Evolutionary conservation across 805 yeast species (phyloP).

Genomic region (Helenozyma baotianmanensis): DNA sequence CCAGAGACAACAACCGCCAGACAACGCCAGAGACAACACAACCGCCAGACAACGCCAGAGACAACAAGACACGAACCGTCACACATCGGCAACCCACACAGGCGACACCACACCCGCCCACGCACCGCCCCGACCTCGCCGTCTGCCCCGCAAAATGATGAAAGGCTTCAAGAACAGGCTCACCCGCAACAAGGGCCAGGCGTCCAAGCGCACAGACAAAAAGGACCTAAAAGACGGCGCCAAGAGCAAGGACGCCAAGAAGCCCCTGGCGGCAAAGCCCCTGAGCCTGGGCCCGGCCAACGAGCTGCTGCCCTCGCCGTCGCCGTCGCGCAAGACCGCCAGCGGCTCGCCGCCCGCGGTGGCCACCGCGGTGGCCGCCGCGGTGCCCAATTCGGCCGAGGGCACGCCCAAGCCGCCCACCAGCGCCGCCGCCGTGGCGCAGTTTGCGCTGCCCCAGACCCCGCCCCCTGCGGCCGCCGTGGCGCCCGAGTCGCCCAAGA

Average conservation of each 20-base stretch:
- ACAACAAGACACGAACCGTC: no score
- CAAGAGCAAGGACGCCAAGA: constrained; percentile 30
- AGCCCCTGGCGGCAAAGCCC: constrained; percentile 9
- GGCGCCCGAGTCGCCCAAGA: constrained; percentile 11
- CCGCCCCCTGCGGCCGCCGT: constrained; percentile 2
- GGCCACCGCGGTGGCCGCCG: constrained; percentile 3
- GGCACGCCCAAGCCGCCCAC: constrained; percentile 30
- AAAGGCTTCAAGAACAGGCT: constrained; percentile 64
- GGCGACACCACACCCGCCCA: no score
- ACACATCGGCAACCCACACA: no score
- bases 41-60: no score
- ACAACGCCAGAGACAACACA: no score
- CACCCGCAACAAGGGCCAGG: constrained; percentile 37
- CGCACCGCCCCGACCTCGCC: no score
- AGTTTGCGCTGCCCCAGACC: no score
- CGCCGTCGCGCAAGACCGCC: constrained; percentile 25
- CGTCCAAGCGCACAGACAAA: constrained; percentile 30
- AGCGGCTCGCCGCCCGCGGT: constrained; percentile 1
- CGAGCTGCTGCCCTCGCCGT: constrained; percentile 26
- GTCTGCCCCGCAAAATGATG: constrained; percentile 54
- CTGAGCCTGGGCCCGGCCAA: constrained; percentile 20
- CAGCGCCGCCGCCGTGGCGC: constrained; percentile 4
- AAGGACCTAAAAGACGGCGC: constrained; percentile 28
- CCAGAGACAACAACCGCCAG: no score
- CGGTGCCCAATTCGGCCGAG: constrained; percentile 19